Evolutionary conservation across 2,329 filamentous ascomycete species (phyloP).

Genomic region (Clarireedia hainanense): DNA sequence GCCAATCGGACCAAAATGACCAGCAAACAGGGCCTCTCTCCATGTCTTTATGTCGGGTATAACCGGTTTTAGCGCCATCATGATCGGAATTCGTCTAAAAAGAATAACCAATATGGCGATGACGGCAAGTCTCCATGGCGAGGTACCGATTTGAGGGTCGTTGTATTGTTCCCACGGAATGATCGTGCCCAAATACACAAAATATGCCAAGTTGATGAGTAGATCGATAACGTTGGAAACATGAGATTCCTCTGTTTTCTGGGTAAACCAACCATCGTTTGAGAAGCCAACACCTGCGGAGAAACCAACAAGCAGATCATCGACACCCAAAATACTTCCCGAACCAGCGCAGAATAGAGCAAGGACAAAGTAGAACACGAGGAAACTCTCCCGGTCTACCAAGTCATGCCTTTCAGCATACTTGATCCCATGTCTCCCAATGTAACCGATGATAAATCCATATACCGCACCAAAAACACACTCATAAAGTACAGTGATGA

Average conservation of each 20-base stretch:
- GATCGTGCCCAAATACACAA: constrained; percentile 95
- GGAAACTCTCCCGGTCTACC: constrained; percentile 93
- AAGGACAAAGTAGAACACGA: constrained; percentile 97
- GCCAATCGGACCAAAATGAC: constrained; percentile 95
- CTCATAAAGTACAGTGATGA: constrained; percentile 86
- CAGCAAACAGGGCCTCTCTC: constrained; percentile 93
- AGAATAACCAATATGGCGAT: constrained; percentile 90
- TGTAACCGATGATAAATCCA: constrained; percentile 81
- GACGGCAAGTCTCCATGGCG: constrained; percentile 86
- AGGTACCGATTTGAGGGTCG: constrained; percentile 60
- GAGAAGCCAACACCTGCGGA: constrained; percentile 96
- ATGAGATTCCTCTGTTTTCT: constrained; percentile 97
- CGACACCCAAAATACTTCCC: constrained; percentile 81
- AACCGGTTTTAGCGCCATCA: constrained; percentile 82
- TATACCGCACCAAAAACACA: constrained; percentile 88
- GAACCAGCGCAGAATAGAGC: constrained; percentile 90
- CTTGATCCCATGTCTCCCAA: constrained; percentile 84
- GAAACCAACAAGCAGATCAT: constrained; percentile 92
- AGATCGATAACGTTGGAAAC: constrained; percentile 99
- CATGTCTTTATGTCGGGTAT: constrained; percentile 98
- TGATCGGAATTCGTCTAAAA: constrained; percentile 92
- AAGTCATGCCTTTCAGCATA: constrained; percentile 74
- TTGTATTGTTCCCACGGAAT: constrained; percentile 96
- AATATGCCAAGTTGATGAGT: constrained; percentile 93
- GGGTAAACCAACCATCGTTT: constrained; percentile 97